Evolutionary conservation across 1,284 basidiomycete genomes (phyloP).

Genomic region (Schizopora paradoxa): DNA sequence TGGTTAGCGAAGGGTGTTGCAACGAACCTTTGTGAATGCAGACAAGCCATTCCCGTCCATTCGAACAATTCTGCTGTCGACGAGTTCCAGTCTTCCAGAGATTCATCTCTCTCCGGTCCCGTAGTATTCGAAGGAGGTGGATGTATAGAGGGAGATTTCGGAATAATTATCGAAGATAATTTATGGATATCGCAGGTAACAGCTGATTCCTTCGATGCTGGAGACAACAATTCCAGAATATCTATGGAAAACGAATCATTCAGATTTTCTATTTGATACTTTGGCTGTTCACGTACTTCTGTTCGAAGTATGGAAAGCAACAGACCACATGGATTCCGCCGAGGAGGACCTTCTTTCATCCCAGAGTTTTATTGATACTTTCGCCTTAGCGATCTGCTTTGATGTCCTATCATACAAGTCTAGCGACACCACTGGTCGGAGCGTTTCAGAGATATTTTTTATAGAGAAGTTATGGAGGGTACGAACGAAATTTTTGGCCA

Average conservation of each 20-base stretch:
- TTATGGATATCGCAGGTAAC: not conserved
- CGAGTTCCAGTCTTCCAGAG: conserved; percentile 44
- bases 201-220: not conserved
- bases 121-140: not conserved
- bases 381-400: conserved; percentile 8
- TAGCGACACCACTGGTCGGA: conserved; percentile 7
- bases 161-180: not conserved
- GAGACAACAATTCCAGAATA: not conserved
- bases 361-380: conserved; percentile 11
- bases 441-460: not conserved
- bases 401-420: conserved; percentile 12
- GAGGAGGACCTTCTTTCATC: conserved; percentile 2
- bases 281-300: conserved; percentile 7
- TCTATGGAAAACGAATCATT: not conserved
- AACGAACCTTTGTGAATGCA: conserved; percentile 38
- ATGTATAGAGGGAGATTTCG: not conserved
- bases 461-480: conserved; percentile 8
- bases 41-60: conserved; percentile 61
- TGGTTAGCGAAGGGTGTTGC: not conserved
- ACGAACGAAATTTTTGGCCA: conserved; percentile 37
- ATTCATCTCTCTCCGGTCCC: conserved; percentile 23
- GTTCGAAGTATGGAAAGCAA: too few species aligned
- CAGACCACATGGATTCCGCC: too few species aligned
- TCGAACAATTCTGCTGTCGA: conserved; percentile 48
- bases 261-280: not conserved